Conservation (phyloP, 208 protist genomes). For the Tritrichomonas musculus region DNA sequence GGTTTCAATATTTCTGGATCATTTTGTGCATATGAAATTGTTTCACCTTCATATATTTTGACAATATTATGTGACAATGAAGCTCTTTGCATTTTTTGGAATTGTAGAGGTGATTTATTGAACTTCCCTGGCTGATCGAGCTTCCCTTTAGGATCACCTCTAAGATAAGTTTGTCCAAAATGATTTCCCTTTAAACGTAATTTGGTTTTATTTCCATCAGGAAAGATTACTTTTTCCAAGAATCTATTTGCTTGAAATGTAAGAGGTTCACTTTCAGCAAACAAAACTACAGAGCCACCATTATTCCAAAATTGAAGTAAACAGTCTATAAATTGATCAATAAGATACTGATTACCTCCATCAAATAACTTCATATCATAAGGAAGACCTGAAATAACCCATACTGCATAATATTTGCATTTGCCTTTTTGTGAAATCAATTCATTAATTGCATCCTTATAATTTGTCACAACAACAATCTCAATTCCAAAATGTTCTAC, state of each 20-base stretch:
- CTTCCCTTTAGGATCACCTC: background rate
- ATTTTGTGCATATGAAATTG: background rate
- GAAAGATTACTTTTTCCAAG: background rate
- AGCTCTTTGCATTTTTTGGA: background rate
- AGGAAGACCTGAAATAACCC: background rate
- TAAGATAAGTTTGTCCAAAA: background rate
- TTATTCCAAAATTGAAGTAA: background rate
- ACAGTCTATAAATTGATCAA: background rate
- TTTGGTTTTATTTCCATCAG: background rate
- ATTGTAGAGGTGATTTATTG: background rate
- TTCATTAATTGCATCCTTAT: background rate
- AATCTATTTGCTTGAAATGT: background rate
- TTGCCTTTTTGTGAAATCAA: background rate
- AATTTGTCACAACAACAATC: background rate
- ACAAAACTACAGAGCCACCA: background rate
- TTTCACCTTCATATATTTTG: background rate
- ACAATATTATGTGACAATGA: background rate
- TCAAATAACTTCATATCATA: background rate
- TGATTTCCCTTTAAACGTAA: background rate
- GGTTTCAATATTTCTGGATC: background rate
- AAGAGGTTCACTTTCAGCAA: background rate
- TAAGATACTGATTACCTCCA: background rate
- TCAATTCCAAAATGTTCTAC: background rate
- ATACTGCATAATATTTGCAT: background rate
- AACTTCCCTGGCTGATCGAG: background rate